These are phyloP conservation scores for Blastobotrys buckinghamii DNA, from an alignment of 1,139 yeast genomes.

Conservation along the genomic window DNA sequence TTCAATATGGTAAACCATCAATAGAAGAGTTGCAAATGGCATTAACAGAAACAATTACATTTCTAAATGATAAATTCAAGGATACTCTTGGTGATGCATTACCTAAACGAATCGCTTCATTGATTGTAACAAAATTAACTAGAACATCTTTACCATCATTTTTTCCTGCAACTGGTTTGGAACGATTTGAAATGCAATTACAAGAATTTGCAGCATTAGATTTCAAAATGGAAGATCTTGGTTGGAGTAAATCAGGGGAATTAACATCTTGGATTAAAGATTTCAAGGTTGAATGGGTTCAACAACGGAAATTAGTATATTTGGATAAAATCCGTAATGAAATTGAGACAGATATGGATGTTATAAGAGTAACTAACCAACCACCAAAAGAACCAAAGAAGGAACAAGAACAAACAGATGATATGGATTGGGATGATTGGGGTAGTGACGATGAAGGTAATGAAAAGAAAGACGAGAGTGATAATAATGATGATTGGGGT, in stretches of 20 bases:
- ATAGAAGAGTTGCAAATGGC: constrained; percentile 13
- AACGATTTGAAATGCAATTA: constrained; percentile 18
- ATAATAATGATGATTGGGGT: constrained; percentile 25
- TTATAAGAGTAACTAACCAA: background rate
- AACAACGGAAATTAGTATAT: constrained; percentile 18
- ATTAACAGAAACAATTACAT: constrained; percentile 15
- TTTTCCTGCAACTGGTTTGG: constrained; percentile 22
- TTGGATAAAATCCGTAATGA: constrained; percentile 20
- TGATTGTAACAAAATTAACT: constrained; percentile 19
- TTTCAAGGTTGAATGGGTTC: constrained; percentile 24
- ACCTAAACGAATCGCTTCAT: constrained; percentile 22
- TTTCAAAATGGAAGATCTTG: constrained; percentile 15
- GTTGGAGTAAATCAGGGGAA: constrained; percentile 24
- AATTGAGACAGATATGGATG: constrained; percentile 6
- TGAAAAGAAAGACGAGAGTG: constrained; percentile 11
- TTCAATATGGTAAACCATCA: constrained; percentile 3
- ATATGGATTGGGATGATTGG: constrained; percentile 22
- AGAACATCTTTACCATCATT: constrained; percentile 21
- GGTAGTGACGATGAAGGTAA: constrained; percentile 14
- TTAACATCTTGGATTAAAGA: constrained; percentile 22
- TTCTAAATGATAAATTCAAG: constrained; percentile 18
- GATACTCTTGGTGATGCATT: constrained; percentile 17
- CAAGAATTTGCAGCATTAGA: constrained; percentile 23
- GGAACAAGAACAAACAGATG: constrained; percentile 15
- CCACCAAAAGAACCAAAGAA: background rate